phyloP scores from a whole-genome alignment of 179 eudicot species.

The Beta corolliflora region DNA sequence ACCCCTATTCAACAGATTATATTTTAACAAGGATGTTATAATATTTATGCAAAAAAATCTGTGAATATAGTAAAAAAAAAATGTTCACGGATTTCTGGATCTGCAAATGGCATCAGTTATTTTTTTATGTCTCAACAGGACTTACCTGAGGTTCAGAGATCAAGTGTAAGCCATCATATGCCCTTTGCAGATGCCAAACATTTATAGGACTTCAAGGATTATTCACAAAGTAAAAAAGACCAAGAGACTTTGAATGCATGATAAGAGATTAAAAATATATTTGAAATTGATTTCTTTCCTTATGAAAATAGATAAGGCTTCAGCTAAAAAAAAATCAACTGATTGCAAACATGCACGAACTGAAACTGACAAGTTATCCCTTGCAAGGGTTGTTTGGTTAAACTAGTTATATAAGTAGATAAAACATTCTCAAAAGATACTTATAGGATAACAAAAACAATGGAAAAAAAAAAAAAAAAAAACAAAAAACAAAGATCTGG shows the following conservation, averaged over 20 bases:
- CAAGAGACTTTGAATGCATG: not conserved
- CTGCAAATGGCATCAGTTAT: conserved; percentile 44
- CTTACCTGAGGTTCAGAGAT: conserved; percentile 62
- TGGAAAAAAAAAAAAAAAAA: not conserved
- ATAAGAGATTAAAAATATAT: not conserved
- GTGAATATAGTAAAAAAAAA: not conserved
- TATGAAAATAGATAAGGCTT: not conserved
- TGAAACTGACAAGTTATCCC: too few relatives aligned
- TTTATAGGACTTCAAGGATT: not conserved
- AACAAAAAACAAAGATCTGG: not conserved
- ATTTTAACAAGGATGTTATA: not conserved
- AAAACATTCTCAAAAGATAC: too few relatives aligned
- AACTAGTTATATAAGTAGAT: too few relatives aligned
- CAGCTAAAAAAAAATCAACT: not conserved
- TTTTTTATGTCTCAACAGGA: conserved; percentile 36
- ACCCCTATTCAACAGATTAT: too few relatives aligned
- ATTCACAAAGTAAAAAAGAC: not conserved
- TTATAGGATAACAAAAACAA: too few relatives aligned
- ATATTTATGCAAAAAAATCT: too few relatives aligned
- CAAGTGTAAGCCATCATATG: conserved; percentile 67
- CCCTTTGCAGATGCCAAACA: conserved; percentile 26
- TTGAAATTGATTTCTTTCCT: not conserved
- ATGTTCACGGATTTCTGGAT: not conserved
- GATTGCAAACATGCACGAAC: too few relatives aligned
- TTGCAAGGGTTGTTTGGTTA: too few relatives aligned